These are phyloP conservation scores for Xylariales sp. DNA, from an alignment of 2,329 filamentous ascomycete species.

Conservation along the genomic window DNA sequence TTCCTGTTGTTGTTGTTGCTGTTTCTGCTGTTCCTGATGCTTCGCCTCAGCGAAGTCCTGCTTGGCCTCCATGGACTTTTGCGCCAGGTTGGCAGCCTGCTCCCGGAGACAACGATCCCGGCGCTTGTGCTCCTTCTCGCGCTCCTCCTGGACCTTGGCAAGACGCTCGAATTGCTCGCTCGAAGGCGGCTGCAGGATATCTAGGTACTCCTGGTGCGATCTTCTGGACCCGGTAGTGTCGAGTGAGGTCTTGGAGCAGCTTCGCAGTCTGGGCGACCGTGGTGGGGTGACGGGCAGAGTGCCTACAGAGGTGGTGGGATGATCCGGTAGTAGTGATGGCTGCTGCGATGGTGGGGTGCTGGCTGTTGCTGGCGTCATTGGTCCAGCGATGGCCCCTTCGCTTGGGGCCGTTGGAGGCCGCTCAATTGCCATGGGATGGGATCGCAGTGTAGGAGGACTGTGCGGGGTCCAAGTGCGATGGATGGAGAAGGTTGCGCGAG, in stretches of 20 bases:
- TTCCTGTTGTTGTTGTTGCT: too few species aligned
- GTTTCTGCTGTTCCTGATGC: slow-evolving; percentile 16
- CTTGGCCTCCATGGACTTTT: slow-evolving; percentile 20
- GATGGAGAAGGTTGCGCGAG: too few species aligned
- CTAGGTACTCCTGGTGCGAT: slow-evolving; percentile 41
- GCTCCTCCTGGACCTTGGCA: slow-evolving; percentile 40
- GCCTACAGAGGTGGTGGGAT: too few species aligned
- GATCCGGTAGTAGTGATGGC: too few species aligned
- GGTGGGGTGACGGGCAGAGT: slow-evolving; percentile 17
- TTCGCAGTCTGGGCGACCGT: slow-evolving; percentile 13
- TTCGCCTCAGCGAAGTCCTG: slow-evolving; percentile 29
- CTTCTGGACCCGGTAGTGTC: slow-evolving; percentile 17
- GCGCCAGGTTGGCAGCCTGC: slow-evolving; percentile 11
- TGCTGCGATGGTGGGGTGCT: slow-evolving; percentile 9
- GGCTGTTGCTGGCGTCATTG: slow-evolving; percentile 8
- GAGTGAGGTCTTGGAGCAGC: slow-evolving; percentile 13
- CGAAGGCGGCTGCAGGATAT: slow-evolving; percentile 44
- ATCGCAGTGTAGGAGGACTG: too few species aligned
- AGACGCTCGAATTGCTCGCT: slow-evolving; percentile 43
- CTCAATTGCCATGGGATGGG: slow-evolving; percentile 8
- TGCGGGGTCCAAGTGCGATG: too few species aligned
- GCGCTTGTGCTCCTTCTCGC: slow-evolving; percentile 38
- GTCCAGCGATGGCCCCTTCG: slow-evolving; percentile 6
- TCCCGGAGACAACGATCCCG: slow-evolving; percentile 30
- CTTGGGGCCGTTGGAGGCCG: slow-evolving; percentile 1